These are phyloP conservation scores for Tillandsia fasciculata DNA, from an alignment of 176 grass and related monocot species.

Conservation along the genomic window DNA sequence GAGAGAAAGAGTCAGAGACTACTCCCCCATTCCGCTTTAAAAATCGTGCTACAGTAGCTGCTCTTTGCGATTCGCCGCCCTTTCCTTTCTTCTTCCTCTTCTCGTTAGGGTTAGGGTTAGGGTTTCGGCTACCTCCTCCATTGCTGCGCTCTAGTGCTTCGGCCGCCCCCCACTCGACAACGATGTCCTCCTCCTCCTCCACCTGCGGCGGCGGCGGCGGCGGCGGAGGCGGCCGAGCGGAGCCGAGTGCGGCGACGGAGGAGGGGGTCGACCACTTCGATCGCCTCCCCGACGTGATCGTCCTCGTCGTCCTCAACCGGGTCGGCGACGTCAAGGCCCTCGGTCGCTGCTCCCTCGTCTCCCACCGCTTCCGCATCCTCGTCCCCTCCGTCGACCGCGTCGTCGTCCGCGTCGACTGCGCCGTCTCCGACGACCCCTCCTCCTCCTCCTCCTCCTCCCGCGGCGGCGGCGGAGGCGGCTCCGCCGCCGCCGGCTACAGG, in stretches of 20 bases:
- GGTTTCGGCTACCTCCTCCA: no score
- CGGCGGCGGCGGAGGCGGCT: not conserved
- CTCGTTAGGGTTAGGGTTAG: no score
- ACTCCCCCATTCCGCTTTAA: no score
- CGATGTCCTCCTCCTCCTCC: no score
- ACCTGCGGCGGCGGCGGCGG: not conserved
- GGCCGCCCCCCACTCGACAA: no score
- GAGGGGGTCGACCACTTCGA: slow-evolving; percentile 59
- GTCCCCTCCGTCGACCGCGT: slow-evolving; percentile 70
- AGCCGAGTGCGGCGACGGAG: not conserved
- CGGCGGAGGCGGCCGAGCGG: not conserved
- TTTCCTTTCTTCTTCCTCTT: no score
- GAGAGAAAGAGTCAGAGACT: no score
- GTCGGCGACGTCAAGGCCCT: slow-evolving; percentile 90
- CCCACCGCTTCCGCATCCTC: slow-evolving; percentile 64
- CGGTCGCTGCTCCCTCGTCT: slow-evolving; percentile 74
- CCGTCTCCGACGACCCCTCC: slow-evolving; percentile 59
- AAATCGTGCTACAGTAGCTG: no score
- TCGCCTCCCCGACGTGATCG: slow-evolving; percentile 61
- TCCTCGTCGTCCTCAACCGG: slow-evolving; percentile 77
- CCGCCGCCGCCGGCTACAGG: slow-evolving; percentile 13
- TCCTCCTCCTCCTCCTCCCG: not conserved
- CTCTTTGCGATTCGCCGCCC: no score
- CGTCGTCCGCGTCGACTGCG: slow-evolving; percentile 81
- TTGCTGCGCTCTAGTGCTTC: no score